A percentile compares a stretch with the other conserved stretches of the same genome.
Evolutionary conservation across 441 rosid genomes (phyloP).

Genomic region (Corymbia calophylla): DNA sequence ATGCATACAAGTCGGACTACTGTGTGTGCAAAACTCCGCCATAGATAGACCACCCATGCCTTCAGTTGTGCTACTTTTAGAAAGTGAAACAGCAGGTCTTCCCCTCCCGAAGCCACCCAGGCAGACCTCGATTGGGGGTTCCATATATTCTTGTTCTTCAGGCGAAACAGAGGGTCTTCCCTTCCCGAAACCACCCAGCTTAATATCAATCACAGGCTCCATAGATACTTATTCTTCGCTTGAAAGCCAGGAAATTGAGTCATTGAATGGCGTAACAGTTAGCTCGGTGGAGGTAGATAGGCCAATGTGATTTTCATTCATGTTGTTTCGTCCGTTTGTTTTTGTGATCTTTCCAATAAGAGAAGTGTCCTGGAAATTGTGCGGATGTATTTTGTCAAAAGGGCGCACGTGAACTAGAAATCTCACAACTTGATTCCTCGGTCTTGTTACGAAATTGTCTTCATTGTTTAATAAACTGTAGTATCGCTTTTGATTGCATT

Average conservation of each 20-base stretch:
- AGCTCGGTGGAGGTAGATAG: slow-evolving; percentile 22
- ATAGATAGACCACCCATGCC: slow-evolving; percentile 23
- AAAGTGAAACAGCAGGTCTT: slow-evolving; percentile 17
- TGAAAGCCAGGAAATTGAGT: slow-evolving; percentile 14
- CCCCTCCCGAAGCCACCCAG: slow-evolving; percentile 25
- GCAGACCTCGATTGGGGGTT: slow-evolving; percentile 9
- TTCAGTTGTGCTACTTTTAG: slow-evolving; percentile 18
- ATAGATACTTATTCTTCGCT: background rate
- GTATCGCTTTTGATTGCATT: background rate
- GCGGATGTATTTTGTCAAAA: background rate
- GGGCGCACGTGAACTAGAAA: background rate
- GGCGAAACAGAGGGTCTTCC: slow-evolving; percentile 15
- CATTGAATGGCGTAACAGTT: slow-evolving; percentile 21
- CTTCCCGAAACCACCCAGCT: slow-evolving; percentile 16
- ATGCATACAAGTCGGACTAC: slow-evolving; percentile 32
- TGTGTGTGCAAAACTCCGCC: slow-evolving; percentile 34
- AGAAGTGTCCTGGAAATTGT: background rate
- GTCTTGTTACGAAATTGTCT: background rate
- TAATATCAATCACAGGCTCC: slow-evolving; percentile 8
- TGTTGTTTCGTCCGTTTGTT: background rate
- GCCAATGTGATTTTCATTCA: background rate
- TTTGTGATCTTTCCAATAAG: background rate
- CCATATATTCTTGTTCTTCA: background rate
- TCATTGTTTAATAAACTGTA: background rate
- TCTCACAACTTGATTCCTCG: background rate